Percentiles rank a stretch among this genome's conserved stretches.
Conservation (phyloP, 2,329 filamentous ascomycete genomes). For the Escovopsis sp. region DNA sequence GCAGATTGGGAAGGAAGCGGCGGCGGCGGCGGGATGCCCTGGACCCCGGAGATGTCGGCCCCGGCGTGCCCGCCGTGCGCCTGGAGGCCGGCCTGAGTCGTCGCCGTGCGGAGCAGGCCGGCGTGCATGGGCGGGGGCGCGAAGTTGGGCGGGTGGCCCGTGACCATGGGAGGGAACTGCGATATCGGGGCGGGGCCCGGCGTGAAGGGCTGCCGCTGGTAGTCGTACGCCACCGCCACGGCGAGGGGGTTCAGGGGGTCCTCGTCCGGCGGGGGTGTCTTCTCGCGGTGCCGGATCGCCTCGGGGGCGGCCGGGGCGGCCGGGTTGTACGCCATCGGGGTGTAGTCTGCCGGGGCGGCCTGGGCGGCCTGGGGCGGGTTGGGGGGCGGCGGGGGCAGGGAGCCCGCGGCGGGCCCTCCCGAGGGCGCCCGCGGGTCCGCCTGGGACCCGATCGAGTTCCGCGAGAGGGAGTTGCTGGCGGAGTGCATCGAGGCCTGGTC, state of each 20-base stretch:
- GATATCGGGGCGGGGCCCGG: slow-evolving; percentile 34
- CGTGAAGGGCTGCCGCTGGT: slow-evolving; percentile 37
- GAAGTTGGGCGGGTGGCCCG: slow-evolving; percentile 29
- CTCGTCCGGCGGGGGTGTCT: slow-evolving; percentile 65
- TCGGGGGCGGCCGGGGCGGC: slow-evolving; percentile 65
- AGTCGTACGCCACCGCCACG: slow-evolving; percentile 42
- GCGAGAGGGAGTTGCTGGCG: neutral
- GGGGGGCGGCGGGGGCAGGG: slow-evolving; percentile 17
- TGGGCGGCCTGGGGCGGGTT: neutral
- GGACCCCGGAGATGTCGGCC: slow-evolving; percentile 19
- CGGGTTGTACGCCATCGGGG: slow-evolving; percentile 63
- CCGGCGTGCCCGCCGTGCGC: slow-evolving; percentile 28
- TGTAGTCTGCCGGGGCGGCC: slow-evolving; percentile 30
- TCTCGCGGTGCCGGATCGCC: slow-evolving; percentile 56
- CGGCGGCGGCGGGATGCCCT: slow-evolving; percentile 8
- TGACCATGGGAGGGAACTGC: slow-evolving; percentile 29
- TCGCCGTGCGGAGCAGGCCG: slow-evolving; percentile 31
- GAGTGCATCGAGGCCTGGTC: slow-evolving; percentile 1
- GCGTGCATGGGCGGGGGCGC: slow-evolving; percentile 25
- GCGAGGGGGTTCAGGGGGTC: slow-evolving; percentile 41
- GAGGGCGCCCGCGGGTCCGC: slow-evolving; percentile 6
- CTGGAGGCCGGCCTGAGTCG: slow-evolving; percentile 23
- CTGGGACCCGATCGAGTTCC: slow-evolving; percentile 1
- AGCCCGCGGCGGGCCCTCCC: slow-evolving; percentile 1
- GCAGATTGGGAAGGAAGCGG: slow-evolving; percentile 15